These are phyloP conservation scores for Claviceps citrina DNA, from an alignment of 2,329 filamentous ascomycete genomes.

Conservation along the genomic window DNA sequence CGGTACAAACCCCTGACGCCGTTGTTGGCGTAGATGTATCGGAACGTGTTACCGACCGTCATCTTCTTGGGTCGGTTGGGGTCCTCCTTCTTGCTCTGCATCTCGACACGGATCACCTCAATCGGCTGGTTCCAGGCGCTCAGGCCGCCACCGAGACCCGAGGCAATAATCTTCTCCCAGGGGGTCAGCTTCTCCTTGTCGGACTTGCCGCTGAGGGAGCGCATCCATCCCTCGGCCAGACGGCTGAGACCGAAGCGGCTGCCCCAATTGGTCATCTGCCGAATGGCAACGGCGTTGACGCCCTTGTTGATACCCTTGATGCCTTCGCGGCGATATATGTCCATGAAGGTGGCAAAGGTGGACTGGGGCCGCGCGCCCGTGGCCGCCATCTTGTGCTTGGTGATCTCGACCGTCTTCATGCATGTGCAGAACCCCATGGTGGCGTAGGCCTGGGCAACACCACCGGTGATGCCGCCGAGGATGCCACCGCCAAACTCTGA, in stretches of 20 bases:
- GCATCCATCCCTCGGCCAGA: conserved; percentile 80
- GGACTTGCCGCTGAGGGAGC: conserved; percentile 61
- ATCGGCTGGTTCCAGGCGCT: conserved; percentile 99
- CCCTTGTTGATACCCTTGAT: conserved; percentile 95
- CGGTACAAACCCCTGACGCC: conserved; percentile 88
- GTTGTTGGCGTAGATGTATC: conserved; percentile 83
- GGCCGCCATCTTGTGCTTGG: conserved; percentile 86
- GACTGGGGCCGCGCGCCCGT: conserved; percentile 70
- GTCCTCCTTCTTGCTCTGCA: conserved; percentile 98
- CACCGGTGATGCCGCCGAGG: conserved; percentile 77
- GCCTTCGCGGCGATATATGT: conserved; percentile 89
- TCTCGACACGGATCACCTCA: conserved; percentile 98
- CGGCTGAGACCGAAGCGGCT: conserved; percentile 87
- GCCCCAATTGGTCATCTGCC: conserved; percentile 99
- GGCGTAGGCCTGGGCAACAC: conserved; percentile 93
- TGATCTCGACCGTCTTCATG: conserved; percentile 99
- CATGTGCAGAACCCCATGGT: conserved; percentile 99
- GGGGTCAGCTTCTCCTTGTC: conserved; percentile 62
- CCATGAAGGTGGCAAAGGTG: conserved; percentile 90
- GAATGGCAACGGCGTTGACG: conserved; percentile 95
- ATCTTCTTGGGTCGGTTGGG: conserved; percentile 98
- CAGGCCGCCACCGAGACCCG: conserved; percentile 77
- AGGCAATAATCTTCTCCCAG: conserved; percentile 78
- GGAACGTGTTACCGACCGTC: conserved; percentile 74
- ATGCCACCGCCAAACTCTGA: conserved; percentile 82